Conservation (phyloP, 805 yeast genomes). For the Candida hungchunana region DNA sequence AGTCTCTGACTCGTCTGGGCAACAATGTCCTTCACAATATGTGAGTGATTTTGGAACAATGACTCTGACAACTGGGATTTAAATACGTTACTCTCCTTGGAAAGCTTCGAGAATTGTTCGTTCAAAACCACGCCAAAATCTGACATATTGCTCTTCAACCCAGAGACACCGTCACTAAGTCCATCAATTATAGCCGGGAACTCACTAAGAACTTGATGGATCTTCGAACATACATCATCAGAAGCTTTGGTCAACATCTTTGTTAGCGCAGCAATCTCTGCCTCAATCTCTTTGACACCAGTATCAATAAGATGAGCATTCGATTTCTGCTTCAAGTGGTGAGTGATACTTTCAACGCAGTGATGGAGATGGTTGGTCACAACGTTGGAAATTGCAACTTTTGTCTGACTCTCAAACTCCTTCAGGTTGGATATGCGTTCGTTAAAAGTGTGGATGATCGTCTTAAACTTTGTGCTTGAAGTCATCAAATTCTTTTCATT, state of each 20-base stretch:
- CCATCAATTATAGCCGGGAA: conserved; percentile 22
- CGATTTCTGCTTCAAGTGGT: conserved; percentile 1
- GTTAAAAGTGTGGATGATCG: conserved; percentile 28
- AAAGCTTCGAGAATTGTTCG: conserved; percentile 20
- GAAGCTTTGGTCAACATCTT: conserved; percentile 17
- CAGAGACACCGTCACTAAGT: conserved; percentile 14
- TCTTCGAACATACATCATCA: conserved; percentile 21
- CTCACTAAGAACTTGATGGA: conserved; percentile 20
- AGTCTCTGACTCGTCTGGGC: conserved; percentile 13
- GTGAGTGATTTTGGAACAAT: conserved; percentile 23
- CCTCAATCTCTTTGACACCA: conserved; percentile 7
- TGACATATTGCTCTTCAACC: conserved; percentile 9
- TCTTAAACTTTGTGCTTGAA: conserved; percentile 31
- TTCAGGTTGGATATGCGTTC: conserved; percentile 25
- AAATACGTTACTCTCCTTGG: conserved; percentile 25
- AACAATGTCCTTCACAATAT: conserved; percentile 16
- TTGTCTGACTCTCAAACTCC: conserved; percentile 21
- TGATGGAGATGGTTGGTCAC: conserved; percentile 10
- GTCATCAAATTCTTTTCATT: conserved; percentile 30
- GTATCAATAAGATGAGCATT: conserved; percentile 4
- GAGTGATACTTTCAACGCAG: conserved; percentile 5
- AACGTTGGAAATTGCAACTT: conserved; percentile 12
- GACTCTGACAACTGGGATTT: conserved; percentile 18
- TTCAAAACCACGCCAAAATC: conserved; percentile 14
- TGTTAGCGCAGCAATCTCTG: conserved; percentile 14